These are phyloP conservation scores for Lactarius psammicola DNA, from an alignment of 768 basidiomycete genomes.

Conservation along the genomic window DNA sequence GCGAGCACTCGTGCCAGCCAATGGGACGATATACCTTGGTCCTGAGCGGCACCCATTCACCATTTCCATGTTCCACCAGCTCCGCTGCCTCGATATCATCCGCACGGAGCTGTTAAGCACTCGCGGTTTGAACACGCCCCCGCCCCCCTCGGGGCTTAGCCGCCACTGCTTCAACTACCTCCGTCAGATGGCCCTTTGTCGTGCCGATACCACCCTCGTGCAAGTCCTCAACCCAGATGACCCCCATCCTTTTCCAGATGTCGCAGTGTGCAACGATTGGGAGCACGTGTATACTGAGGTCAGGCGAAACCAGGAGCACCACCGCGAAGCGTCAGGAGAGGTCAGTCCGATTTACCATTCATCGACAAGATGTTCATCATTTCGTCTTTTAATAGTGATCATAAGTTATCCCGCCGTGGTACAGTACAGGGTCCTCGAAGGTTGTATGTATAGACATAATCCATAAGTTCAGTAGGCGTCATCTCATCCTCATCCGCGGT, in stretches of 20 bases:
- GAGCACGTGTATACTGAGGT: slow-evolving; percentile 6
- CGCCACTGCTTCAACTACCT: slow-evolving; percentile 43
- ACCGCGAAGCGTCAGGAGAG: background rate
- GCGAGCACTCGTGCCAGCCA: background rate
- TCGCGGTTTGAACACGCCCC: slow-evolving; percentile 33
- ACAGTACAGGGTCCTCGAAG: background rate
- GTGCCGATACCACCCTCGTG: slow-evolving; percentile 40
- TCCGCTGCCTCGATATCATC: slow-evolving; percentile 41
- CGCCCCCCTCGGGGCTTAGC: slow-evolving; percentile 32
- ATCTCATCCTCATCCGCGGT: background rate
- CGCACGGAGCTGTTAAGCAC: slow-evolving; percentile 31
- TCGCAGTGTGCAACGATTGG: slow-evolving; percentile 13
- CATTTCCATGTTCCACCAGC: slow-evolving; percentile 46
- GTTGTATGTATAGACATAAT: background rate
- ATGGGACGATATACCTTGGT: slow-evolving; percentile 4
- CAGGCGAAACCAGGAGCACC: background rate
- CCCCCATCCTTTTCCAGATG: background rate
- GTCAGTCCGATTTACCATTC: background rate
- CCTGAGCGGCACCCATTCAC: slow-evolving; percentile 28
- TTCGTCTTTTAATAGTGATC: background rate
- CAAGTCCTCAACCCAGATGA: background rate
- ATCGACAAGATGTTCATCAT: background rate
- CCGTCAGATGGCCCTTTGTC: slow-evolving; percentile 39
- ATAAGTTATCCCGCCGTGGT: background rate
- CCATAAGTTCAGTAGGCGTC: background rate